Conservation (phyloP, 2,329 filamentous ascomycete genomes). For the Fusarium abutilonis region DNA sequence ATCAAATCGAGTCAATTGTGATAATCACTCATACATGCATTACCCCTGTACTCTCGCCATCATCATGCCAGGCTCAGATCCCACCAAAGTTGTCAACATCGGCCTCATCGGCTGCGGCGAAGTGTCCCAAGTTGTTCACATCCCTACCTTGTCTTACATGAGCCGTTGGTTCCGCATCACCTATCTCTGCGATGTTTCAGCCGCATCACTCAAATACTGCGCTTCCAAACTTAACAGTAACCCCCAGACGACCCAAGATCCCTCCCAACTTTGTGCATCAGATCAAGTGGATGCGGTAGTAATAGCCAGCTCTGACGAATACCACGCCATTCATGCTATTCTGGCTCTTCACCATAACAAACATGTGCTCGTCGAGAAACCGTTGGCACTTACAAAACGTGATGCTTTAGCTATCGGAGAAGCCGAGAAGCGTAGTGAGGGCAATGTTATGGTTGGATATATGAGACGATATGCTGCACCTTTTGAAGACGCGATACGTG, state of each 20-base stretch:
- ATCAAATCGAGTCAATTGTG: no score
- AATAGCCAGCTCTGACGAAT: constrained; percentile 62
- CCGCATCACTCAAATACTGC: constrained; percentile 42
- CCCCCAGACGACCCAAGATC: constrained; percentile 49
- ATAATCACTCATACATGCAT: no score
- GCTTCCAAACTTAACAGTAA: constrained; percentile 31
- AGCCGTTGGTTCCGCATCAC: constrained; percentile 57
- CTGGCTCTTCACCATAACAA: constrained; percentile 64
- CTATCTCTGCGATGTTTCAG: constrained; percentile 63
- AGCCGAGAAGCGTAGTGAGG: constrained; percentile 57
- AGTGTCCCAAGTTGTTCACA: constrained; percentile 62
- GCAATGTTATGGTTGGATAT: constrained; percentile 66
- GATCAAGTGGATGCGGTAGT: constrained; percentile 63
- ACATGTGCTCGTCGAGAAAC: constrained; percentile 68
- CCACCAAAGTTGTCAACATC: constrained; percentile 36
- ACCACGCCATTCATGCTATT: constrained; percentile 62
- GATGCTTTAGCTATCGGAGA: constrained; percentile 58
- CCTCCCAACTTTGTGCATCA: constrained; percentile 55
- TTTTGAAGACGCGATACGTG: constrained; percentile 63
- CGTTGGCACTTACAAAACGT: constrained; percentile 60
- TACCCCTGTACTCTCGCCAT: background rate
- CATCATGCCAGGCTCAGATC: background rate
- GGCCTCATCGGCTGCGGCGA: constrained; percentile 61
- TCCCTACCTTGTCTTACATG: constrained; percentile 60
- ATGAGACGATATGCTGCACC: constrained; percentile 68